Evolutionary conservation across 106 monocot species (phyloP).

Genomic region (Xerophyta viscosa): DNA sequence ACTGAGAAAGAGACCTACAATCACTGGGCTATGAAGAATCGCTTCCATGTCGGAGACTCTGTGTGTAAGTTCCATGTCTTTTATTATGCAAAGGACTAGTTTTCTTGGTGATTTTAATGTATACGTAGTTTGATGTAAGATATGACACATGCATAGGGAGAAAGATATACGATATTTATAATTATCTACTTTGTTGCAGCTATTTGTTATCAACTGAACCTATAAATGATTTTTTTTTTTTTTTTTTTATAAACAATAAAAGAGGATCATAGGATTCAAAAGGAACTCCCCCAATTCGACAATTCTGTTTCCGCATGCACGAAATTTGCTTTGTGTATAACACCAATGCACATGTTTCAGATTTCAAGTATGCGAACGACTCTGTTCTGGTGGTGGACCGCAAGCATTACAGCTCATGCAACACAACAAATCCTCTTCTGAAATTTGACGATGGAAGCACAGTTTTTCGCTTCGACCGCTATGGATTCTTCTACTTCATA

Average conservation of each 20-base stretch:
- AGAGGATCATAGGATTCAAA: too few relatives aligned
- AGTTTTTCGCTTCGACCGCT: conserved; percentile 35
- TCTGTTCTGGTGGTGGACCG: conserved; percentile 56
- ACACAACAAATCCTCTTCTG: conserved; percentile 24
- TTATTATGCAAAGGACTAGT: too few relatives aligned
- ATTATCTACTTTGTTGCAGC: neutral
- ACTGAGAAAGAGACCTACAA: conserved; percentile 44
- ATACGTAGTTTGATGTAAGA: neutral
- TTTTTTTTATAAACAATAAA: too few relatives aligned
- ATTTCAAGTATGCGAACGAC: conserved; percentile 75
- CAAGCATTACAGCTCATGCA: conserved; percentile 41
- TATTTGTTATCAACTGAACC: neutral
- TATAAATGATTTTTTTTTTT: neutral
- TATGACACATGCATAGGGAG: too few relatives aligned
- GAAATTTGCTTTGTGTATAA: too few relatives aligned
- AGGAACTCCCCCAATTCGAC: too few relatives aligned
- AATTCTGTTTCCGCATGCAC: too few relatives aligned
- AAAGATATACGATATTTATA: too few relatives aligned
- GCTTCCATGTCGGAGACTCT: conserved; percentile 59
- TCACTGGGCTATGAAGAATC: conserved; percentile 41
- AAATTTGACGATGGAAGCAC: conserved; percentile 40
- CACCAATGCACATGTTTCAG: conserved; percentile 25
- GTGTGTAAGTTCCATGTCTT: conserved; percentile 25
- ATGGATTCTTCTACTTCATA: conserved; percentile 77
- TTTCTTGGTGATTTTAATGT: neutral